Base-by-base conservation (phyloP, 768 basidiomycete genomes). In the Lactarius deliciosus region DNA sequence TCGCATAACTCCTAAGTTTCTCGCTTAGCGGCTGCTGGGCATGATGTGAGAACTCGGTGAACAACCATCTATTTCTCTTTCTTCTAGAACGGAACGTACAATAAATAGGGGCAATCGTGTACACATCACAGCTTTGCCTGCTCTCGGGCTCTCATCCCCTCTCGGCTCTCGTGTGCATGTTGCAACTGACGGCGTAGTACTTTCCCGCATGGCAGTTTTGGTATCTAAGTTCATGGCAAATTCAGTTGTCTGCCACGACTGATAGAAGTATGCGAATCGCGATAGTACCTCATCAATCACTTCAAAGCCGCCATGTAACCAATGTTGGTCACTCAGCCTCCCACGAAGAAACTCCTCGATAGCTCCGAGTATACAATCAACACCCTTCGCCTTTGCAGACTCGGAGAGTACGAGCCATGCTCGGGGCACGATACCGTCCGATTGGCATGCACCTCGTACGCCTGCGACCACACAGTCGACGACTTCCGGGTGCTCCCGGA, bases 381-480 rank as follows among this genome's bases (percentile, higher is more conserved):
- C 79, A 70, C 56, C 76, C 78, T 72, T 80, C 81, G 10, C 91
- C 91, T 2, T 75, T 73, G 0, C 55, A 32, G 63, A 36, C 8
- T 76, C 68, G 64, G 85, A 88, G 9, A 92, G 76, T 0, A 92
- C 88, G 55, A 93, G 72, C 90, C 91, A 93, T 2, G 91, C 91
- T 1, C 86, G 83, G 0, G 91, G 90, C 0, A 89, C 80, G 71
- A 86, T 86, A 76, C 91, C 91, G 72, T 92, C 90, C 0, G 80
- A 79, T 0, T 86, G 89, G 3, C 87, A 85, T 0, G 87, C 88
- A 18, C 88, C 89, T 25, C 79, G 82, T 3, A 93, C 89, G 18
- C 91, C 91, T 0, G 88, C 89, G n/a, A 92, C 91, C 1, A 82
- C 80, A 16, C 79, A 89, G 69, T 92, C 91, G 11, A 74, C 75